phyloP scores from a whole-genome alignment of 2,329 filamentous ascomycete genomes.

The Aureobasidium musti region DNA sequence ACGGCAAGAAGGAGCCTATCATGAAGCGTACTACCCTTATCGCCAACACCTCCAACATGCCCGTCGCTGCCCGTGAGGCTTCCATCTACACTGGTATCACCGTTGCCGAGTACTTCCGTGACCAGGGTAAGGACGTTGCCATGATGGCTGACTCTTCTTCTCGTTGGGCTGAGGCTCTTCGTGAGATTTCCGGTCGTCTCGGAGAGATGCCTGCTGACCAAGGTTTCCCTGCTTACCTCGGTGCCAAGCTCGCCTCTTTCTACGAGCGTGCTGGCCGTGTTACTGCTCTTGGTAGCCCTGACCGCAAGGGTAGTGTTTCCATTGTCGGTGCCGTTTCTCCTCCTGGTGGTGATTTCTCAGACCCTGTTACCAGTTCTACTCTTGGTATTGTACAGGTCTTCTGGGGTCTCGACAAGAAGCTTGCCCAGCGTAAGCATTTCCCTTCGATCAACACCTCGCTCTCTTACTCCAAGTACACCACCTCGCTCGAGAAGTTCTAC shows the following conservation, averaged over 20 bases:
- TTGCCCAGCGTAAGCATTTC: slow-evolving; percentile 98
- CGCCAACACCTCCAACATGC: slow-evolving; percentile 99
- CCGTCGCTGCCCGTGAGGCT: slow-evolving; percentile 94
- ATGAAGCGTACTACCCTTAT: slow-evolving; percentile 99
- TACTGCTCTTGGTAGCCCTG: slow-evolving; percentile 80
- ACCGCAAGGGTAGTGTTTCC: slow-evolving; percentile 87
- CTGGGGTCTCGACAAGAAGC: slow-evolving; percentile 99
- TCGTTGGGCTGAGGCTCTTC: slow-evolving; percentile 96
- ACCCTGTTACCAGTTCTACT: slow-evolving; percentile 91
- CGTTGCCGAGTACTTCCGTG: slow-evolving; percentile 93
- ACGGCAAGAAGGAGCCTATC: slow-evolving; percentile 95
- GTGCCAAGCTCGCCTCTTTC: slow-evolving; percentile 96
- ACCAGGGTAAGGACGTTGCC: slow-evolving; percentile 94
- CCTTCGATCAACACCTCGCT: slow-evolving; percentile 94
- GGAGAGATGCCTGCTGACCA: slow-evolving; percentile 99
- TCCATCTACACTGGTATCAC: slow-evolving; percentile 98
- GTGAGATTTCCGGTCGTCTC: slow-evolving; percentile 97
- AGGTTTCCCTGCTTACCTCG: slow-evolving; percentile 96
- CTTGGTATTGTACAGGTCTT: slow-evolving; percentile 98
- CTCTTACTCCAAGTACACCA: slow-evolving; percentile 97
- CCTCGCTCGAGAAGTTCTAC: slow-evolving; percentile 86
- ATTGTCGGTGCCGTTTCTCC: slow-evolving; percentile 98
- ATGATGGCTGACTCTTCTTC: slow-evolving; percentile 99
- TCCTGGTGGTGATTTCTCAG: slow-evolving; percentile 97
- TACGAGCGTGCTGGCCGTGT: slow-evolving; percentile 97